Evolutionary conservation across 208 protist species (phyloP), one percentile per base, ranked within the genome.

Genomic region (Leishmania major): DNA sequence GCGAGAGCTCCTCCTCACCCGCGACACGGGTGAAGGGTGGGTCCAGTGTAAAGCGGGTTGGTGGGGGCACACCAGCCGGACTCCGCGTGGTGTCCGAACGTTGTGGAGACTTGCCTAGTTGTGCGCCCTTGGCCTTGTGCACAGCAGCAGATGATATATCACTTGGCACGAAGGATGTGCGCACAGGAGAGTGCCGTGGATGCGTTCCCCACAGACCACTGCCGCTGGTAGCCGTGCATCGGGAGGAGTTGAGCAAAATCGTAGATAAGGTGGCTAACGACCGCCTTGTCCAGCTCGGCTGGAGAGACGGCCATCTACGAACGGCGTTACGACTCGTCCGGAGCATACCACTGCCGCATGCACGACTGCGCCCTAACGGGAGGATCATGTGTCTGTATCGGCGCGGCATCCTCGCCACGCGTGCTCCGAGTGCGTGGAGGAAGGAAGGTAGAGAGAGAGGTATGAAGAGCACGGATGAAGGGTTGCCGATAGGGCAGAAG

Each of bases 11-110:
- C n/a, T 64, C 59, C 72, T 95, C 88, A 0, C 90, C 89, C 0
- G 35, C 31, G 13, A 94, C 81, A 10, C 84, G 82, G 1, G 89
- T 90, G 74, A 92, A 94, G 47, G 91, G 91, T 17, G 88, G 86
- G 72, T 94, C 89, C 7, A 94, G 81, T 11, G 45, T 45, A 25
- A 86, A 86, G 47, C 19, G 7, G 7, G 11, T 57, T 17, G 53
- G n/a, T 43, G 73, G 35, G 2, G 73, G 40, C 0, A 35, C 47
- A 17, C 19, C 47, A n/a, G 51, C 19, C 73, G 31, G 51, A 60
- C n/a, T 11, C 35, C 8, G 3, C 10, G 22, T 22, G 8, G 70
- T 35, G 8, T 55, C 28, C 70, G 70, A 55, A 7, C 8, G 70
- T 40, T 28, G 45, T 55, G 28, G 70, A 37, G 70, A 31, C 1